Conservation (phyloP, 495 filamentous ascomycete genomes). For the Neurospora cerealis region DNA sequence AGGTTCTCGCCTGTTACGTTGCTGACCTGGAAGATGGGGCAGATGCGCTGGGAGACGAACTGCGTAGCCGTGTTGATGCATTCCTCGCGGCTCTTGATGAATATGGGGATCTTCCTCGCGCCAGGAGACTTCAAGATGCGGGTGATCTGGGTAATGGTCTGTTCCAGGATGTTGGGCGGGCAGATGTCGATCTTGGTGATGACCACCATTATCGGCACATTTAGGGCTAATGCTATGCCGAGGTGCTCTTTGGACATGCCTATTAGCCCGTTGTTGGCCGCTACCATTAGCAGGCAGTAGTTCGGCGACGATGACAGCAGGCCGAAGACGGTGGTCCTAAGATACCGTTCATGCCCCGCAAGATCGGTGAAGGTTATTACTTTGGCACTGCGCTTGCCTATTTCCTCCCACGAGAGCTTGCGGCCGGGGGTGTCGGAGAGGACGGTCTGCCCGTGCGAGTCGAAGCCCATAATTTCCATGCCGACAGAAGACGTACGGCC, state of each 20-base stretch:
- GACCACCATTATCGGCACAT: conserved; percentile 96
- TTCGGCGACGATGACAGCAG: conserved; percentile 91
- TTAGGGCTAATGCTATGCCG: conserved; percentile 87
- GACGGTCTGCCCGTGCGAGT: conserved; percentile 77
- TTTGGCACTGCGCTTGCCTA: conserved; percentile 89
- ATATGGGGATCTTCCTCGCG: conserved; percentile 93
- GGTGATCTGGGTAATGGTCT: conserved; percentile 85
- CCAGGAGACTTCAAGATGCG: conserved; percentile 90
- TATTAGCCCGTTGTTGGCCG: conserved; percentile 93
- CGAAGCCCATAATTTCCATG: conserved; percentile 98
- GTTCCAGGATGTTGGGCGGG: conserved; percentile 86
- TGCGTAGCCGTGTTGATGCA: conserved; percentile 93
- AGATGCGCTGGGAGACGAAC: conserved; percentile 91
- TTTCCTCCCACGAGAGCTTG: conserved; percentile 89
- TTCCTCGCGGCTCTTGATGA: conserved; percentile 83
- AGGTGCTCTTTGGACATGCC: conserved; percentile 98
- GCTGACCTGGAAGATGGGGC: conserved; percentile 94
- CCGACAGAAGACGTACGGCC: conserved; percentile 93
- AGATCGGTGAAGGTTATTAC: conserved; percentile 95
- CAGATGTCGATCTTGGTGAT: conserved; percentile 99
- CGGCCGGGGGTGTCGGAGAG: conserved; percentile 66
- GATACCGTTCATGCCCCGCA: conserved; percentile 89
- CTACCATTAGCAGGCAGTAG: conserved; percentile 97
- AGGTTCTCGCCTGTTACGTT: conserved; percentile 91
- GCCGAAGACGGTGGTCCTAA: conserved; percentile 94